A percentile compares a stretch with the other conserved stretches of the same genome.
phyloP scores from a whole-genome alignment of 179 eudicot species.

The Monotropa hypopitys region DNA sequence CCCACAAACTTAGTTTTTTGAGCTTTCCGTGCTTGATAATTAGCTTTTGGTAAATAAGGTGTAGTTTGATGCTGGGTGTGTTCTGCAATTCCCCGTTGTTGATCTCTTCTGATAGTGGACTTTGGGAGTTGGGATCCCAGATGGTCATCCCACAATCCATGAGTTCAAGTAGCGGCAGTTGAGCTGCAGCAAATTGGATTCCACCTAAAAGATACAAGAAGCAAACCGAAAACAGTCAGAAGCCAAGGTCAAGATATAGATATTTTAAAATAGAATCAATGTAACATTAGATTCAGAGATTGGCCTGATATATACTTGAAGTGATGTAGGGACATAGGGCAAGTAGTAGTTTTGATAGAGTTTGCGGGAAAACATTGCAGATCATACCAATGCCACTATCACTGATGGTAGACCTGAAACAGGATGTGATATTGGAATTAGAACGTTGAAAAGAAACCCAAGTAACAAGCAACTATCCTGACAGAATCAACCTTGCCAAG shows the following conservation, averaged over 20 bases:
- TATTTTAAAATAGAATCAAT: not conserved
- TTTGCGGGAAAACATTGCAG: constrained; percentile 73
- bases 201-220: constrained; percentile 47
- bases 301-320: constrained; percentile 49
- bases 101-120: constrained; percentile 19
- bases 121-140: constrained; percentile 37
- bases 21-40: constrained; percentile 72
- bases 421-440: not conserved
- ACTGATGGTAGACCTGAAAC: constrained; percentile 75
- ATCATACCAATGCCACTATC: constrained; percentile 92
- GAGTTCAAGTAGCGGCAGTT: constrained; percentile 76
- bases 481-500: not conserved
- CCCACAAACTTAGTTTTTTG: constrained; percentile 91
- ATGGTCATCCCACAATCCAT: constrained; percentile 96
- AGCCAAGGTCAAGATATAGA: not conserved
- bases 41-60: constrained; percentile 61
- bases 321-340: constrained; percentile 86
- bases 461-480: not conserved
- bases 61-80: constrained; percentile 41
- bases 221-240: not conserved
- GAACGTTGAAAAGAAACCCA: not conserved
- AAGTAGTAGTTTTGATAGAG: constrained; percentile 62
- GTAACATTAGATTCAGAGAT: not conserved
- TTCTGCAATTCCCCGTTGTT: constrained; percentile 25
- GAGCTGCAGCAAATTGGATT: constrained; percentile 94